Percentiles rank a stretch among this genome's conserved stretches.
phyloP scores from a whole-genome alignment of 2,329 filamentous ascomycete genomes.

The Verticillium albo-atrum region DNA sequence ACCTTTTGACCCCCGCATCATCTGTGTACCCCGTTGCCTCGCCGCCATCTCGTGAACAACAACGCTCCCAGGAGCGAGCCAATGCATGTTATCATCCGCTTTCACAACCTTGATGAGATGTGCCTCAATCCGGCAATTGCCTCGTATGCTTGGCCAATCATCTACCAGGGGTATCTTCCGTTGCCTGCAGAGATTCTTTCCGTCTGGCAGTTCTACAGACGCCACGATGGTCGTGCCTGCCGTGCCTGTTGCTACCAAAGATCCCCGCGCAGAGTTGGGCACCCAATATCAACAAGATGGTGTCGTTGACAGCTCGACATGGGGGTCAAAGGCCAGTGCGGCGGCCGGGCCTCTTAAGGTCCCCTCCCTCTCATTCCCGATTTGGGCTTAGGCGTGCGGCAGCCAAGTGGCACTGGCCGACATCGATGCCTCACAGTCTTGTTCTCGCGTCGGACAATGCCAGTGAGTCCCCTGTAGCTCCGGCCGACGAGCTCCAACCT shows the following conservation, averaged over 20 bases:
- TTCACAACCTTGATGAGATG: neutral
- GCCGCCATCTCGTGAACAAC: neutral
- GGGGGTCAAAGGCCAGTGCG: neutral
- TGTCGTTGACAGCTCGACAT: neutral
- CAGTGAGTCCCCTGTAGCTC: neutral
- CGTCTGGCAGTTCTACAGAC: neutral
- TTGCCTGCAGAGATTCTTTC: neutral
- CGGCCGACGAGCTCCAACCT: neutral
- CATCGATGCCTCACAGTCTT: neutral
- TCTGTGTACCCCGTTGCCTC: conserved; percentile 2
- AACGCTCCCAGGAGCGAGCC: neutral
- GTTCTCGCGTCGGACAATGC: neutral
- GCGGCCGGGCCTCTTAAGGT: neutral
- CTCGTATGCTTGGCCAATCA: neutral
- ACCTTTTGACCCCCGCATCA: neutral
- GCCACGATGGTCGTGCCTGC: neutral
- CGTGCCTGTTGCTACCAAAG: neutral
- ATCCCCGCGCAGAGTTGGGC: neutral
- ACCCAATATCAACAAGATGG: neutral
- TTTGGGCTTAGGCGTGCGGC: neutral
- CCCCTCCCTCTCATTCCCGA: neutral
- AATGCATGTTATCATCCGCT: neutral
- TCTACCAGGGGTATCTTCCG: neutral
- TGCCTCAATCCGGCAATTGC: neutral
- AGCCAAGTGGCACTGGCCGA: neutral